Percentiles rank a stretch among this genome's conserved stretches.
Conservation (phyloP, 805 yeast species). For the Diddensiella santjacobensis region DNA sequence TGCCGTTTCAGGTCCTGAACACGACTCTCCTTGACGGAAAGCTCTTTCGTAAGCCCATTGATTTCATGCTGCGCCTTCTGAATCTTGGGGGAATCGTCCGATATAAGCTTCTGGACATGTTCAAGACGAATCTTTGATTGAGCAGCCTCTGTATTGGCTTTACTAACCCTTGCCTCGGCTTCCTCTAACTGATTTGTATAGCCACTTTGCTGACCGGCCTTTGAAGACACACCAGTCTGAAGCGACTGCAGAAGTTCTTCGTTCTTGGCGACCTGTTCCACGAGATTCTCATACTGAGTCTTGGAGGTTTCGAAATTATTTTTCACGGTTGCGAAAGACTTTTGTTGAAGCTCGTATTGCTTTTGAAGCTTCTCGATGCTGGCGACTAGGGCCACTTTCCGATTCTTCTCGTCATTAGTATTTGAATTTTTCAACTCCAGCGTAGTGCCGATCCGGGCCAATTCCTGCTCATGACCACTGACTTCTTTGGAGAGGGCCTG, state of each 20-base stretch:
- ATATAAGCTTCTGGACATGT: conserved; percentile 54
- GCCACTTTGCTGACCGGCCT: conserved; percentile 73
- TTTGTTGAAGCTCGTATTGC: conserved; percentile 5
- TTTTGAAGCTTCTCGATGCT: conserved; percentile 34
- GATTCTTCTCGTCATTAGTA: conserved; percentile 49
- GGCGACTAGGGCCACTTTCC: conserved; percentile 34
- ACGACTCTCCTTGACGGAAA: conserved; percentile 41
- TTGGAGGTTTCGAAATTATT: conserved; percentile 44
- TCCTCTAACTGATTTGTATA: conserved; percentile 67
- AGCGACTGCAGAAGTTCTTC: conserved; percentile 79
- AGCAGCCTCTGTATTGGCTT: conserved; percentile 52
- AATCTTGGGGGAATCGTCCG: conserved; percentile 34
- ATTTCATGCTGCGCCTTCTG: conserved; percentile 51
- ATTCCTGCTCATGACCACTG: conserved; percentile 52
- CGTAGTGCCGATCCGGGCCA: conserved; percentile 66
- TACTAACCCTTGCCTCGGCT: conserved; percentile 53
- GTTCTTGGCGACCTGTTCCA: conserved; percentile 49
- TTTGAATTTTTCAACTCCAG: conserved; percentile 56
- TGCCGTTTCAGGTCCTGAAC: conserved; percentile 40
- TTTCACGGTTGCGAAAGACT: conserved; percentile 41
- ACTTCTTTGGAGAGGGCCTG: conserved; percentile 59
- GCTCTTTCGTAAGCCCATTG: conserved; percentile 39
- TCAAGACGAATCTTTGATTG: conserved; percentile 56
- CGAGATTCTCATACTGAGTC: conserved; percentile 41
- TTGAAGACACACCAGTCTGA: conserved; percentile 85